Evolutionary conservation across 1,284 basidiomycete species (phyloP), one percentile per base, ranked within the genome.

Genomic region (Malassezia caprae): DNA sequence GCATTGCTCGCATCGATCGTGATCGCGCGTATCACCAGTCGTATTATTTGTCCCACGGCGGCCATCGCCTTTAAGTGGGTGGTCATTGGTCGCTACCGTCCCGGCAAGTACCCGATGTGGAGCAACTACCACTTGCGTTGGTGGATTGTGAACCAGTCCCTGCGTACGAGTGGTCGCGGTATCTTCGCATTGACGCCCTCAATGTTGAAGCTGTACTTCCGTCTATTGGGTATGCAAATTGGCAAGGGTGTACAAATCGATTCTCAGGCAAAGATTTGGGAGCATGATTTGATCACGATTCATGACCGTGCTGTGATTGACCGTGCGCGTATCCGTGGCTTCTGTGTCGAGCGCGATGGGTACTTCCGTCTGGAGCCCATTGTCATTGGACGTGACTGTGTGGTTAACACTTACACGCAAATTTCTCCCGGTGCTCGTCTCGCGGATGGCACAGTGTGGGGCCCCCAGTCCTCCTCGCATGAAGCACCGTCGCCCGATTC

Each of bases 21-120:
- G 27, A 64, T 74, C 35, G 72, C 72, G 12, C 62, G 72, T 39
- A 54, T 74, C 40, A 73, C 70, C 6, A 67, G 64, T 58, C 72
- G 72, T 50, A 71, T 74, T 61, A 70, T 74, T 57, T 73, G 72
- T 50, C 72, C 72, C 31, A 52, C 68, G 51, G 67, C 67, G 11
- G 70, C 72, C 31, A 74, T 74, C 37, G 64, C 65, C n/a, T 74
- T 74, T 66, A 74, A 74, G 60, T 74, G 72, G 72, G 41, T 74
- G 49, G 67, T 74, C 51, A 72, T 74, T 30, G 72, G 72, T 35
- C 57, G 69, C 23, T 73, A 71, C 51, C 64, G 70, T 8, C 72
- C 72, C 1, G 72, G 72, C 48, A 67, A 67, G 41, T 74, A 74
- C 31, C 72, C 70, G 3, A 74, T 74, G 72, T 74, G 72, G 72